Evolutionary conservation across 495 filamentous ascomycete genomes (phyloP), one percentile per base, ranked within the genome.

Genomic region (Ascodesmis nigricans): DNA sequence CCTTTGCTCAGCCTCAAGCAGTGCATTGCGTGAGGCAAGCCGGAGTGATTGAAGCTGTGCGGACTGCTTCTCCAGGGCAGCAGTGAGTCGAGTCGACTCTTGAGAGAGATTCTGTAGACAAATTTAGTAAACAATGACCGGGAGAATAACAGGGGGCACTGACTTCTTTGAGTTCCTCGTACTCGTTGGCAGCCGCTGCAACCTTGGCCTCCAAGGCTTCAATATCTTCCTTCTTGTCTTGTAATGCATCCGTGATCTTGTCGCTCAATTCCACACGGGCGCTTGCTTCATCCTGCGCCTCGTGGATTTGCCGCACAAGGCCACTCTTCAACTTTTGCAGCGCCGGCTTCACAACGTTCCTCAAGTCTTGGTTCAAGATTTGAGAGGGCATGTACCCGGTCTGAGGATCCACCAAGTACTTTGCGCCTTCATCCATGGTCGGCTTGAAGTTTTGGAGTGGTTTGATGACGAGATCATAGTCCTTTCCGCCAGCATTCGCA

Each of bases 301-400:
- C 60, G 39, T 78, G 80, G 15, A 87, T 66, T 21, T 84, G 64
- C 53, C 87, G 80, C 26, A 76, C 78, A 48, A 95, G 73, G 36
- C 91, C 81, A 50, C 84, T 90, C 24, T 81, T 64, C 17, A 99
- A 62, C 14, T 63, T 52, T 25, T 78, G 57, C 44, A 99, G 72
- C 49, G 63, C 76, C 52, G 64, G 71, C 49, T 83, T 81, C 45
- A 92, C 69, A 30, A 69, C 58, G 35, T 80, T 74, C 11, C 80
- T 68, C 21, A 95, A 64, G 49, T 95, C 84, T 33, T 84, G 58
- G 49, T 77, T 83, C 21, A 93, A 63, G 22, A 97, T 62, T 41
- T 91, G 75, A 14, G 75, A 71, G 13, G 83, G 80, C 44, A 83
- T 78, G 49, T 93, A 93, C 18, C 87, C 87, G 2, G 74, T 82